These are phyloP conservation scores for Cercophora newfieldiana DNA, from an alignment of 495 filamentous ascomycete species.

Conservation along the genomic window DNA sequence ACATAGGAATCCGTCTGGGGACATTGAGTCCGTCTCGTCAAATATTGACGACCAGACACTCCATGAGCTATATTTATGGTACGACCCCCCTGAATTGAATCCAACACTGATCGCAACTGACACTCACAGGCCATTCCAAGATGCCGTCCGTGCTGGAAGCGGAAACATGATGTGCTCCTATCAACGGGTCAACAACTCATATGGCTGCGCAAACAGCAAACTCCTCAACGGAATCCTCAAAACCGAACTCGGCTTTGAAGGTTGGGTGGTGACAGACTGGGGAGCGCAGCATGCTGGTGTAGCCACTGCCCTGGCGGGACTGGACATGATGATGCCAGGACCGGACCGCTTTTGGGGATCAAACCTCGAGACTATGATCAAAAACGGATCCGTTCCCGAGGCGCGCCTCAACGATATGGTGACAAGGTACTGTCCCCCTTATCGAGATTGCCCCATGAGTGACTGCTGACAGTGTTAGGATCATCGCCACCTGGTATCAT, in stretches of 20 bases:
- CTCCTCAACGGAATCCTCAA: constrained; percentile 64
- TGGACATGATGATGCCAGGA: constrained; percentile 64
- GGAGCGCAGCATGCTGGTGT: constrained; percentile 58
- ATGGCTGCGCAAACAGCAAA: constrained; percentile 65
- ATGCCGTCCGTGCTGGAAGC: constrained; percentile 61
- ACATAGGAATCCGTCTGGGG: constrained; percentile 52
- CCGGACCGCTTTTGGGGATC: constrained; percentile 44
- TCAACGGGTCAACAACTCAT: constrained; percentile 64
- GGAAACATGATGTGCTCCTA: constrained; percentile 72
- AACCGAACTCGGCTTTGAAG: constrained; percentile 59
- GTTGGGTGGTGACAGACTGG: constrained; percentile 68
- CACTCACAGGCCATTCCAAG: constrained; percentile 58
- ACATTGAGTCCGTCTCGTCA: constrained; percentile 54
- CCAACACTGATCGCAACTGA: background rate
- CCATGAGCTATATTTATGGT: constrained; percentile 73
- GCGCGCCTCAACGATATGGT: constrained; percentile 56
- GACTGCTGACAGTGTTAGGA: constrained; percentile 45
- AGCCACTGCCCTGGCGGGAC: constrained; percentile 52
- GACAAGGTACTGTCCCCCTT: constrained; percentile 34
- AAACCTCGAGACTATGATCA: constrained; percentile 46
- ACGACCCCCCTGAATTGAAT: constrained; percentile 6
- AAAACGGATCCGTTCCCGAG: constrained; percentile 50
- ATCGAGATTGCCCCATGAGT: background rate
- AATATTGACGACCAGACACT: constrained; percentile 68
- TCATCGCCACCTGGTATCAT: constrained; percentile 59